Conservation (phyloP, 2,329 filamentous ascomycete species). For the Akanthomyces dipterigenus region DNA sequence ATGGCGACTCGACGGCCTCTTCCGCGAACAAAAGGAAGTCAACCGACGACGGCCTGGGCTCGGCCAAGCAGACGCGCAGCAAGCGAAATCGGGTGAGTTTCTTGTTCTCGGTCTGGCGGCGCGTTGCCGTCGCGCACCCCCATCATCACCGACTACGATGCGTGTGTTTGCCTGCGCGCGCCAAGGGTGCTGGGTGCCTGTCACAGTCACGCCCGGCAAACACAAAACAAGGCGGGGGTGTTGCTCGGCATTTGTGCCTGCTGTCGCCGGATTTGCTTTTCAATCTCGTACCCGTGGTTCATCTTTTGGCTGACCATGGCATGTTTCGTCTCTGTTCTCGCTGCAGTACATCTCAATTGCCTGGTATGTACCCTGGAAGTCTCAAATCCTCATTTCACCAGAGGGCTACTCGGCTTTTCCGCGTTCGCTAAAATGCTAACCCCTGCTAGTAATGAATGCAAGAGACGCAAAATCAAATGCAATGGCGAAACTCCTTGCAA, state of each 20-base stretch:
- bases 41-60: constrained; percentile 32
- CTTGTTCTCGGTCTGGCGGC: constrained; percentile 1
- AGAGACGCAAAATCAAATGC: constrained; percentile 69
- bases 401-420: neutral
- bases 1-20: constrained; percentile 15
- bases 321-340: neutral
- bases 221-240: neutral
- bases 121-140: neutral
- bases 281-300: neutral
- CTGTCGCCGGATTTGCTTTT: neutral
- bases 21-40: constrained; percentile 31
- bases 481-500: constrained; percentile 64
- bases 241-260: neutral
- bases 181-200: neutral
- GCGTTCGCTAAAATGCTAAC: neutral
- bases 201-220: neutral
- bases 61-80: constrained; percentile 47
- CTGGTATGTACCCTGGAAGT: constrained; percentile 38
- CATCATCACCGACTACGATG: neutral
- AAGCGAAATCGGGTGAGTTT: constrained; percentile 52
- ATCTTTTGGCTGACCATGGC: neutral
- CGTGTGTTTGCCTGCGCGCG: neutral
- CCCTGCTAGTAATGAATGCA: constrained; percentile 58
- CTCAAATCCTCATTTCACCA: neutral
- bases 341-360: constrained; percentile 54